These are phyloP conservation scores for Claviceps cyperi DNA, from an alignment of 2,329 filamentous ascomycete genomes.

Conservation along the genomic window DNA sequence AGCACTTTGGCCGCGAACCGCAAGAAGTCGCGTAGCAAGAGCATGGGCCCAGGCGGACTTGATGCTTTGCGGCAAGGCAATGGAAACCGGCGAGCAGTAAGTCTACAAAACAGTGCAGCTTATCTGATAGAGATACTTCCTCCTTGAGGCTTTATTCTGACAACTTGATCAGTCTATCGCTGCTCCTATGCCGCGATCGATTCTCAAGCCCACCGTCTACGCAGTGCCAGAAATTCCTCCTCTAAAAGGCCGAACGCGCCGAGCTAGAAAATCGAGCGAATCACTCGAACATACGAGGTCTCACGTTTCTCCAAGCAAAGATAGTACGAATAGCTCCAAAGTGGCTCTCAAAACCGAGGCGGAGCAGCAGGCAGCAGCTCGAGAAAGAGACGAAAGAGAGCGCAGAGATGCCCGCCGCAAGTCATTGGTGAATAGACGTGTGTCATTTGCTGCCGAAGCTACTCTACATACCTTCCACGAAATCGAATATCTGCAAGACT, in stretches of 20 bases:
- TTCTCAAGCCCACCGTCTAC: conserved; percentile 67
- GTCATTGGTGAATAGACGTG: conserved; percentile 80
- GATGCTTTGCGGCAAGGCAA: conserved; percentile 63
- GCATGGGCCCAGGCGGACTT: conserved; percentile 80
- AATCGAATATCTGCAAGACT: conserved; percentile 76
- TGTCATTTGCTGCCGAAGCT: conserved; percentile 94
- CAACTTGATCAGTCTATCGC: conserved; percentile 36
- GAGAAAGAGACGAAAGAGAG: conserved; percentile 57
- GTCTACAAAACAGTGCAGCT: conserved; percentile 8
- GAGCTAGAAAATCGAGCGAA: background rate
- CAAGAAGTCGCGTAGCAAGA: conserved; percentile 81
- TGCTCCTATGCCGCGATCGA: conserved; percentile 46
- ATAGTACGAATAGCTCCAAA: conserved; percentile 30
- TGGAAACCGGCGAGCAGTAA: conserved; percentile 70
- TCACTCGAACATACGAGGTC: conserved; percentile 5
- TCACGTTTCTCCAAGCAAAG: conserved; percentile 9
- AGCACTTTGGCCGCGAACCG: conserved; percentile 36
- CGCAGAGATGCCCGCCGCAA: conserved; percentile 81
- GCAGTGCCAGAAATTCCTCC: conserved; percentile 52
- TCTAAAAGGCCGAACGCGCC: conserved; percentile 27
- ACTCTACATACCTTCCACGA: conserved; percentile 96
- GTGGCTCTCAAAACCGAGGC: conserved; percentile 55
- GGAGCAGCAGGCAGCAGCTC: conserved; percentile 53
- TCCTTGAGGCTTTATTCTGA: background rate
- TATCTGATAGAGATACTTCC: background rate